Evolutionary conservation across 2,329 filamentous ascomycete genomes (phyloP).

Genomic region (Fusarium redolens): DNA sequence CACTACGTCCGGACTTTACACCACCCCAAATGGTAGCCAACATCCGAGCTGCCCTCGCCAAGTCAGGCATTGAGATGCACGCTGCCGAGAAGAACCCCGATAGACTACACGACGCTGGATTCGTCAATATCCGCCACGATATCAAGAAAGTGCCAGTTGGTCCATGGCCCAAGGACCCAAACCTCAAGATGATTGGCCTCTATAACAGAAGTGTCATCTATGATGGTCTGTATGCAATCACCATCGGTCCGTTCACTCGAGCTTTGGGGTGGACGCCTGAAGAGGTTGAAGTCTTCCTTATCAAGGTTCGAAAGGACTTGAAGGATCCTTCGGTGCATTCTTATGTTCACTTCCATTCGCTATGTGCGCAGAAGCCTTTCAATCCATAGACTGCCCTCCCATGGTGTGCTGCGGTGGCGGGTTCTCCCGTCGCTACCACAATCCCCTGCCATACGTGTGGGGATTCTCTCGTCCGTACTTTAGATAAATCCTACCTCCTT

Average conservation of each 20-base stretch:
- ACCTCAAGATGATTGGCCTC: constrained; percentile 58
- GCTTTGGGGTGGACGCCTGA: constrained; percentile 49
- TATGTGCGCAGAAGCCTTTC: constrained; percentile 24
- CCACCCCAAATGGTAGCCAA: constrained; percentile 47
- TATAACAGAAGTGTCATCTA: constrained; percentile 47
- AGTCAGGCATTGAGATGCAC: constrained; percentile 48
- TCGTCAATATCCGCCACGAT: constrained; percentile 53
- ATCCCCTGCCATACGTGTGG: too few species aligned
- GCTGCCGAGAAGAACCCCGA: constrained; percentile 46
- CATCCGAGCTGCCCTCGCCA: constrained; percentile 43
- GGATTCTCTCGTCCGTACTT: not conserved
- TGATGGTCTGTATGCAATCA: constrained; percentile 49
- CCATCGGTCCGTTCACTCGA: constrained; percentile 50
- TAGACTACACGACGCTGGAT: constrained; percentile 51
- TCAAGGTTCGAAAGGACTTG: constrained; percentile 49
- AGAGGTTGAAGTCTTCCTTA: constrained; percentile 50
- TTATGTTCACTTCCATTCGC: constrained; percentile 33
- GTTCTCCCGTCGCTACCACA: too few species aligned
- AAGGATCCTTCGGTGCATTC: constrained; percentile 41
- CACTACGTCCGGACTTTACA: constrained; percentile 39
- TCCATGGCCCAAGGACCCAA: constrained; percentile 59
- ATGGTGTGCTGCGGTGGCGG: too few species aligned
- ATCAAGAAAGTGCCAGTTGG: constrained; percentile 60
- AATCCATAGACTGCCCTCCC: not conserved
- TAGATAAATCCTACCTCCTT: constrained; percentile 59